Base-by-base conservation (phyloP, 306 rosid genomes). In the Sechiopsis laciniata region DNA sequence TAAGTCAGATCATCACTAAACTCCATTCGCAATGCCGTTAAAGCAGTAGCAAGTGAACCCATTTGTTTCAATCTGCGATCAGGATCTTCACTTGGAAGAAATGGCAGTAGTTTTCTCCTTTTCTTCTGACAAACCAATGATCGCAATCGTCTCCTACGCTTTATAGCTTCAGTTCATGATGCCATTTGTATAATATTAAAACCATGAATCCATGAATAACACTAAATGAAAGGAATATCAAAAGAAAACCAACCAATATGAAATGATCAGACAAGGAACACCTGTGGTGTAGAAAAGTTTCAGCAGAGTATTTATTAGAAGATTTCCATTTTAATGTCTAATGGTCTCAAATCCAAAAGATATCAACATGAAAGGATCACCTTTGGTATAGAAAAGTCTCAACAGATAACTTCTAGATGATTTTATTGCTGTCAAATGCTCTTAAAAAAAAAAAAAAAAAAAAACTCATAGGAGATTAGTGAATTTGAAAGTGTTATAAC, bases 1-100 rank as follows among this genome's bases (percentile, higher is more conserved):
- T 91, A 91, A 37, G 89, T 85, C 63, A 91, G 87, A n/a, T 84
- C 82, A 76, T 91, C 89, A 71, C 88, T 80, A 82, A 88, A 91
- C 75, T 91, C 80, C 82, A 91, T 84, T 48, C 74, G 72, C 74
- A 83, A 77, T 76, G 88, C 81, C 45, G 82, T 81, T 79, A 91
- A 85, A 50, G 97, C 95, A 10, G 87, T 55, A 76, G 95, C 97
- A 77, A 91, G 95, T 11, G 92, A 91, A 79, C 87, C 83, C 97
- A 91, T 87, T 79, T 91, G 97, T 76, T 88, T 84, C 75, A 88
- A 56, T 78, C 95, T 88, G 74, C 67, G 83, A 72, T 72, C 76
- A 70, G 82, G 83, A 84, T 88, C 89, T 71, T 85, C 83, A 14
- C 89, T 58, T 70, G 97, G 92, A 83, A 80, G 61, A 76, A 81